Percentiles rank a stretch among this genome's conserved stretches.
These are phyloP conservation scores for Apiospora sp. DNA, from an alignment of 2,329 filamentous ascomycete species.

Conservation along the genomic window DNA sequence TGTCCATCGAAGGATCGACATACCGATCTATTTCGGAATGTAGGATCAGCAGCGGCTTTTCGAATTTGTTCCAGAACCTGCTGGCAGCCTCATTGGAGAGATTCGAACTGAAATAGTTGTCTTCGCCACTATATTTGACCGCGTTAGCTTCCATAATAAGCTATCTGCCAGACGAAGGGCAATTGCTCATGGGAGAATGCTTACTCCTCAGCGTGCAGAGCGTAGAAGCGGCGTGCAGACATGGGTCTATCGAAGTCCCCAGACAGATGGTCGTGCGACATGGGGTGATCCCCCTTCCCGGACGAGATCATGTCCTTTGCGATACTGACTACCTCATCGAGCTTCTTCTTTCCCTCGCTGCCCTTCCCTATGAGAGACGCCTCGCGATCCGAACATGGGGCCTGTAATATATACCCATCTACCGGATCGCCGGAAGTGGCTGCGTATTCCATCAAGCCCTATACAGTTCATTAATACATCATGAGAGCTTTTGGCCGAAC, in stretches of 20 bases:
- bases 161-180: background rate
- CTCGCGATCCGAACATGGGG: conserved; percentile 80
- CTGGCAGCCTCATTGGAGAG: conserved; percentile 45
- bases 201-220: conserved; percentile 59
- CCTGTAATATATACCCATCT: conserved; percentile 82
- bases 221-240: conserved; percentile 61
- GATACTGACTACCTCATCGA: conserved; percentile 54
- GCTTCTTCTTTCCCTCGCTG: conserved; percentile 41
- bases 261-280: conserved; percentile 58
- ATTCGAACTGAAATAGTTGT: conserved; percentile 90
- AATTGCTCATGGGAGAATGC: background rate
- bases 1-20: conserved; percentile 7
- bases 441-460: conserved; percentile 66
- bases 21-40: conserved; percentile 11
- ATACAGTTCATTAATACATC: background rate
- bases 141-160: background rate
- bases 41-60: conserved; percentile 17
- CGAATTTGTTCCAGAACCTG: background rate
- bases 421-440: conserved; percentile 60
- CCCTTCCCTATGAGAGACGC: conserved; percentile 57
- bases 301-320: conserved; percentile 63
- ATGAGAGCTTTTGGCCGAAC: background rate
- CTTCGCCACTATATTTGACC: conserved; percentile 64
- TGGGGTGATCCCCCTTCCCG: conserved; percentile 61
- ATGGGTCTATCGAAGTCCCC: conserved; percentile 53